Evolutionary conservation across 1,284 basidiomycete species (phyloP), one percentile per base, ranked within the genome.

Genomic region (Ustilago crameri): DNA sequence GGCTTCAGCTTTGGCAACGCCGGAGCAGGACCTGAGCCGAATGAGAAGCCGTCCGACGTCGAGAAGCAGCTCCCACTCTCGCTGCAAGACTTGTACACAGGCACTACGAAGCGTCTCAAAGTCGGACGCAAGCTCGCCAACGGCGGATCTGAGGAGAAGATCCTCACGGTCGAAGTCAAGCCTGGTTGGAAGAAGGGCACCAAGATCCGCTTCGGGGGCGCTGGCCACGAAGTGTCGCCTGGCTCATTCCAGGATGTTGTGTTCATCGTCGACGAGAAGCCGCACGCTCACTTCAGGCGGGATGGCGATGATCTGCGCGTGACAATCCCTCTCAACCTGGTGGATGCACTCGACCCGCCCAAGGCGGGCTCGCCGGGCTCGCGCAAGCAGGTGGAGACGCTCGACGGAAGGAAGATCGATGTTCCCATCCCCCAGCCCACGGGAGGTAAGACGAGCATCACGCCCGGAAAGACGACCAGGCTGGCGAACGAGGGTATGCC

Each of bases 51-150:
- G 86, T 22, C 93, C 93, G 84, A 90, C 93, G 72, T 77, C 82
- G 89, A 88, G 24, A 90, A 90, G 62, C 93, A 93, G 0, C 88
- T 98, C 62, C 92, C 92, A 68, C 86, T 96, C 27, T 89, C 93
- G 0, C 87, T 98, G 7, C 90, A 93, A 78, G 95, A 98, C 49
- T 88, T 98, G n/a, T 95, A 93, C 85, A 87, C 86, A 45, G 96
- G 96, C 30, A 87, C 90, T 2, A 91, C 90, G 26, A 98, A 98
- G 84, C 91, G 90, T 74, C 88, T 98, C 62, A 95, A 94, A 84
- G 89, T 98, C 60, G 90, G 90, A 3, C 89, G 94, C 52, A 88
- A 88, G 74, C 84, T 91, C 54, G 84, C 90, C 24, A 87, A 87
- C 57, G 93, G 95, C 1, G 84, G 86, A 14, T 90, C 89, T 14